A percentile compares a stretch with the other conserved stretches of the same genome.
phyloP scores from a whole-genome alignment of 2,329 filamentous ascomycete genomes.

The Endocalyx cinctus region DNA sequence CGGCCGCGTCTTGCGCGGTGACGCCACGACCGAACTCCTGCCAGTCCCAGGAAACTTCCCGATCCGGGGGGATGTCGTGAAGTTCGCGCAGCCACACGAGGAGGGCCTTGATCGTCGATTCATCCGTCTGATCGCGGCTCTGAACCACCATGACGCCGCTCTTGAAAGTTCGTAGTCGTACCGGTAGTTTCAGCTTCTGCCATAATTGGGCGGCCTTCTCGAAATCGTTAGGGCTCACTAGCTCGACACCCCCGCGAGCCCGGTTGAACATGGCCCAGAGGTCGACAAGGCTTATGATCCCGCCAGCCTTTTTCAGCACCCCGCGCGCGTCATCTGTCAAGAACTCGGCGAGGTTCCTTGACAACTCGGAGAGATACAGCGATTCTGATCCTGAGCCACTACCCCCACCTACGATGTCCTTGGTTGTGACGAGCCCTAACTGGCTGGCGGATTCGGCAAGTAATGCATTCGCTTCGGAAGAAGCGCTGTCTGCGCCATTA shows the following conservation, averaged over 20 bases:
- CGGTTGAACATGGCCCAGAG: slow-evolving; percentile 95
- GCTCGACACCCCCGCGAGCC: slow-evolving; percentile 85
- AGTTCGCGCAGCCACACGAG: slow-evolving; percentile 73
- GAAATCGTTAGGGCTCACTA: slow-evolving; percentile 88
- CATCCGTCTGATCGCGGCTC: slow-evolving; percentile 80
- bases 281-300: slow-evolving; percentile 85
- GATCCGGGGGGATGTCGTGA: slow-evolving; percentile 59
- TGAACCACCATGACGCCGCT: slow-evolving; percentile 95
- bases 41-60: slow-evolving; percentile 72
- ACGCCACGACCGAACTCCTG: slow-evolving; percentile 74
- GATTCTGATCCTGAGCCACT: slow-evolving; percentile 62
- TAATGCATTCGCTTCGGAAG: slow-evolving; percentile 66
- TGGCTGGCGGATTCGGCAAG: slow-evolving; percentile 79
- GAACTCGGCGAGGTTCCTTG: slow-evolving; percentile 82
- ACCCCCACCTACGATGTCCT: slow-evolving; percentile 82
- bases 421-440: slow-evolving; percentile 86
- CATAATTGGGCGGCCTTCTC: slow-evolving; percentile 84
- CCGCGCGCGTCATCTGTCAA: slow-evolving; percentile 79
- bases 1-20: slow-evolving; percentile 83
- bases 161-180: slow-evolving; percentile 83
- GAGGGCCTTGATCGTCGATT: slow-evolving; percentile 76
- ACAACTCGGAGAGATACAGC: slow-evolving; percentile 83
- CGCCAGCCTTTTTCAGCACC: slow-evolving; percentile 73
- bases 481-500: slow-evolving; percentile 49
- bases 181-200: slow-evolving; percentile 80